A percentile compares a stretch with the other conserved stretches of the same genome.
phyloP scores from a whole-genome alignment of 805 yeast genomes.

The Spathaspora hagerdaliae region DNA sequence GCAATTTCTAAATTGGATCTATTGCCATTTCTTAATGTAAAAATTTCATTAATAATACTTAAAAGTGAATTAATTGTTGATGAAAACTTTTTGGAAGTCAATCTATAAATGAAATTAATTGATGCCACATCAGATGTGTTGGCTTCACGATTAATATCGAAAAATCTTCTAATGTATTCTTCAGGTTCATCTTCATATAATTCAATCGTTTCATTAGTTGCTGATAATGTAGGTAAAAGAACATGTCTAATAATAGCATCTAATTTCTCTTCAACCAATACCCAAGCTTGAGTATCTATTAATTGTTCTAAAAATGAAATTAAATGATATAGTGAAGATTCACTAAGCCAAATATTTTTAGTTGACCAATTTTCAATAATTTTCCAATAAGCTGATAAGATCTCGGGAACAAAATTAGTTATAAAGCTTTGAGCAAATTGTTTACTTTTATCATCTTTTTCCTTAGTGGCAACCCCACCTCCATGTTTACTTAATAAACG shows the following conservation, averaged over 20 bases:
- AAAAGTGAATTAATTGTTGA: constrained; percentile 30
- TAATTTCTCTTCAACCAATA: constrained; percentile 32
- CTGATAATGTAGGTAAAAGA: constrained; percentile 38
- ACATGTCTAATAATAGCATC: constrained; percentile 40
- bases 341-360: constrained; percentile 36
- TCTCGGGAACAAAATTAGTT: constrained; percentile 38
- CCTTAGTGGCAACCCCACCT: constrained; percentile 35
- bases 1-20: constrained; percentile 25
- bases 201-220: constrained; percentile 35
- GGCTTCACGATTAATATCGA: constrained; percentile 44
- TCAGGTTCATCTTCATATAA: constrained; percentile 44
- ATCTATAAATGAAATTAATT: constrained; percentile 40
- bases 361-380: constrained; percentile 40
- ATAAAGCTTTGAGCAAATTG: constrained; percentile 31
- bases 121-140: constrained; percentile 50
- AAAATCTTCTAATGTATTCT: constrained; percentile 41
- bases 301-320: constrained; percentile 41
- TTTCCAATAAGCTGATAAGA: constrained; percentile 39
- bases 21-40: constrained; percentile 28
- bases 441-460: constrained; percentile 15
- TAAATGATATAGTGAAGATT: constrained; percentile 37
- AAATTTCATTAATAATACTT: constrained; percentile 29
- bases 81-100: constrained; percentile 37
- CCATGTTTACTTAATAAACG: constrained; percentile 41
- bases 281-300: constrained; percentile 36